Base-by-base conservation (phyloP, 495 filamentous ascomycete species). In the Aspergillus avenaceus region DNA sequence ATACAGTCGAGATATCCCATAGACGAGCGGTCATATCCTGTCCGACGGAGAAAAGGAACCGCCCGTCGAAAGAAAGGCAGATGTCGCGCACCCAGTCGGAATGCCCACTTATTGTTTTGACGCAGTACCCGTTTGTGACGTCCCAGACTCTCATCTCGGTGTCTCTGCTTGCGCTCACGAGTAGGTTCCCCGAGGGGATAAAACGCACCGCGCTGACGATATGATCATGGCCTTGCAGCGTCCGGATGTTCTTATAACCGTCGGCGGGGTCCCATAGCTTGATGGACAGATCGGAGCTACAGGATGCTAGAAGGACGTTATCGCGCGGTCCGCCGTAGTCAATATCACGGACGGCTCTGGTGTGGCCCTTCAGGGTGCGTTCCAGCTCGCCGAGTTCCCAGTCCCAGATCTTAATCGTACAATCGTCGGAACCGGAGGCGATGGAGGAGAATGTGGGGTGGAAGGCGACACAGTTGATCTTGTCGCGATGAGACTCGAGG, bases 361-460 rank as follows among this genome's bases (percentile, higher is more conserved):
- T 96, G 63, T 97, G 92, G 3, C 91, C 91, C 59, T 96, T 96
- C 32, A 96, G 76, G 0, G 92, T 97, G 19, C 86, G 70, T 63
- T 96, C 91, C 2, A 96, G 78, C 63, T 96, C 91, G 16, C 92
- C 92, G n/a, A 95, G 72, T 57, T 97, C 92, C 88, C 90, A 96
- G 59, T 96, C 92, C 92, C 92, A 97, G 43, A 97, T 90, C 63
- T 97, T 97, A 60, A 97, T 79, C 21, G 88, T 96, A n/a, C 81
- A 83, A 65, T 97, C 91, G 63, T 96, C 92, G 34, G 91, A 95
- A n/a, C 88, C 92, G 1, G 90, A 92, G 11, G 92, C 92, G 8
- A 97, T 75, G 1, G 87, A 89, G 22, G 90, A 91, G 63, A 95
- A 96, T 45, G 91, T 75, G 0, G 92, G 91, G 65, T 97, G 92